phyloP scores from a whole-genome alignment of 75 land plant genomes.

The Chamaecyparis obtusa region DNA sequence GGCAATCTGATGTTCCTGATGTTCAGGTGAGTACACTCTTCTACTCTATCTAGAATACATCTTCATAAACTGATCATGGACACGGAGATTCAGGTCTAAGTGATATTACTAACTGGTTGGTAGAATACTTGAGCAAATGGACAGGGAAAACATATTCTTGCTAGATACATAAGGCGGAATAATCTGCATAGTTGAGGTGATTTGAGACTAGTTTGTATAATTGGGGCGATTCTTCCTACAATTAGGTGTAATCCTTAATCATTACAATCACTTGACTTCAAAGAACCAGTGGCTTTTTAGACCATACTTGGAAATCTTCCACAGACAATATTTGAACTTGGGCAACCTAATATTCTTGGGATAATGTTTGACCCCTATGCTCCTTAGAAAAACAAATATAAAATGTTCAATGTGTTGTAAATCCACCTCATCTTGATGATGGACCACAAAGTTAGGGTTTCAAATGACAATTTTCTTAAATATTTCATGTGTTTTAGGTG shows the following conservation, averaged over 20 bases:
- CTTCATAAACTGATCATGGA: background rate
- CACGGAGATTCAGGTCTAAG: background rate
- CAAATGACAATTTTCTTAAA: too few relatives aligned
- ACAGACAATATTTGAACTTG: background rate
- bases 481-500: too few relatives aligned
- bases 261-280: background rate
- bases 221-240: background rate
- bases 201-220: background rate
- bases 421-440: too few relatives aligned
- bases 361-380: background rate
- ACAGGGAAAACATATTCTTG: background rate
- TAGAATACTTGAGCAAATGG: background rate
- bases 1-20: slow-evolving; percentile 43
- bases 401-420: too few relatives aligned
- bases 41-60: background rate
- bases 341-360: background rate
- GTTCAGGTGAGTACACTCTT: slow-evolving; percentile 20
- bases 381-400: background rate
- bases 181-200: background rate
- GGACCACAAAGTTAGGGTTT: too few relatives aligned
- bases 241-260: background rate
- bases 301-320: background rate
- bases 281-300: background rate
- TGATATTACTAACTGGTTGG: background rate
- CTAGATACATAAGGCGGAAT: background rate